Evolutionary conservation across 768 basidiomycete species (phyloP).

Genomic region (Termitomyces sp.): DNA sequence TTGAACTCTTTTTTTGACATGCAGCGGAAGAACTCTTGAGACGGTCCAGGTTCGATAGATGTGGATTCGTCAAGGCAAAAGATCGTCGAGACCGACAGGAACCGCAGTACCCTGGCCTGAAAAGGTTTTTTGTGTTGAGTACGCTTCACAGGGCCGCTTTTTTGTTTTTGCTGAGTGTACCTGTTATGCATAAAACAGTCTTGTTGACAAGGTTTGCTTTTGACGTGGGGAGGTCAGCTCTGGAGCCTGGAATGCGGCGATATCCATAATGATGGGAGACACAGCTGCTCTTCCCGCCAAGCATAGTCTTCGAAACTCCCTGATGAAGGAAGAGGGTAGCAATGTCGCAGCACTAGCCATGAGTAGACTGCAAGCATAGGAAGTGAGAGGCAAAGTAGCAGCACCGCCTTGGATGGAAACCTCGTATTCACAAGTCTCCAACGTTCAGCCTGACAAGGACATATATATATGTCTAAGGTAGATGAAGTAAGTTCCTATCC

Average conservation of each 20-base stretch:
- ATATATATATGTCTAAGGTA: neutral
- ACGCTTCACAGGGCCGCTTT: neutral
- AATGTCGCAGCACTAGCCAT: neutral
- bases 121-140: neutral
- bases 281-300: neutral
- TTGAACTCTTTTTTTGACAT: neutral
- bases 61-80: neutral
- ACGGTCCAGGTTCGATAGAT: neutral
- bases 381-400: neutral
- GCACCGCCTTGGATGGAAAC: neutral
- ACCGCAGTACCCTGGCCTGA: neutral
- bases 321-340: constrained; percentile 7
- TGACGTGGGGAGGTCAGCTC: neutral
- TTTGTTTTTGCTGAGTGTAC: neutral
- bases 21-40: neutral
- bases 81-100: neutral
- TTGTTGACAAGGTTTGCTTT: neutral
- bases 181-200: neutral
- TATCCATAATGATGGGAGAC: neutral
- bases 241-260: neutral
- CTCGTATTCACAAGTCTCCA: too few species aligned
- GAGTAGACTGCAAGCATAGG: neutral
- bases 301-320: neutral
- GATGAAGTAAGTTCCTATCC: neutral
- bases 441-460: neutral